These are phyloP conservation scores for Podochytrium sp. DNA, from an alignment of 192 early-diverging fungal species.

Conservation along the genomic window DNA sequence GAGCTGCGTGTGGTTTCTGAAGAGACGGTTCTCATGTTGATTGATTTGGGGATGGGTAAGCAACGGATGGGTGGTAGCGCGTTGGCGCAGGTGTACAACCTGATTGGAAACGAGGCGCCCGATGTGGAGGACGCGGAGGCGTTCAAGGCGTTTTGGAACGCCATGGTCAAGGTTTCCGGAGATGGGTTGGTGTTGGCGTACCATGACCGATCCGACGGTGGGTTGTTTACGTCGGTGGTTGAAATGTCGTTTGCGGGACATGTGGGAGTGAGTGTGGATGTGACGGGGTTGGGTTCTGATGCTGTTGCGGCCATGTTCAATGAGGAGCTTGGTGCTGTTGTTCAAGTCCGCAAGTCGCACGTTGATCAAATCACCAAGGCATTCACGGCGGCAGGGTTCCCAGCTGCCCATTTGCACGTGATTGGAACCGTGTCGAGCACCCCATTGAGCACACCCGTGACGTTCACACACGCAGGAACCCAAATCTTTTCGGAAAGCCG, in stretches of 20 bases:
- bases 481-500: constrained; percentile 64
- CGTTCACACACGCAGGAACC: constrained; percentile 34
- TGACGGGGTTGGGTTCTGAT: constrained; percentile 59
- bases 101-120: constrained; percentile 79
- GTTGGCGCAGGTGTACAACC: constrained; percentile 91
- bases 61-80: constrained; percentile 92
- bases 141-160: constrained; percentile 81
- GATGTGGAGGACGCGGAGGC: constrained; percentile 78
- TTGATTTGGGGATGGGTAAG: constrained; percentile 84
- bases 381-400: constrained; percentile 60
- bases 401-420: constrained; percentile 53
- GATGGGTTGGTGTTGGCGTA: constrained; percentile 82
- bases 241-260: constrained; percentile 99
- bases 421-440: constrained; percentile 48
- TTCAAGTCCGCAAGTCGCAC: constrained; percentile 76
- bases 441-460: constrained; percentile 53
- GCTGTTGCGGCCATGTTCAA: constrained; percentile 78
- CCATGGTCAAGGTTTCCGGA: constrained; percentile 42
- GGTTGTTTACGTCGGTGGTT: constrained; percentile 85
- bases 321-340: constrained; percentile 97
- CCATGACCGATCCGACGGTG: constrained; percentile 99
- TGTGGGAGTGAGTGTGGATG: constrained; percentile 76
- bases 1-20: constrained; percentile 64
- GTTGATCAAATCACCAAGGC: constrained; percentile 57
- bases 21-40: constrained; percentile 74